Conservation (phyloP, 2,329 filamentous ascomycete genomes). For the Geoglossum cookeanum region DNA sequence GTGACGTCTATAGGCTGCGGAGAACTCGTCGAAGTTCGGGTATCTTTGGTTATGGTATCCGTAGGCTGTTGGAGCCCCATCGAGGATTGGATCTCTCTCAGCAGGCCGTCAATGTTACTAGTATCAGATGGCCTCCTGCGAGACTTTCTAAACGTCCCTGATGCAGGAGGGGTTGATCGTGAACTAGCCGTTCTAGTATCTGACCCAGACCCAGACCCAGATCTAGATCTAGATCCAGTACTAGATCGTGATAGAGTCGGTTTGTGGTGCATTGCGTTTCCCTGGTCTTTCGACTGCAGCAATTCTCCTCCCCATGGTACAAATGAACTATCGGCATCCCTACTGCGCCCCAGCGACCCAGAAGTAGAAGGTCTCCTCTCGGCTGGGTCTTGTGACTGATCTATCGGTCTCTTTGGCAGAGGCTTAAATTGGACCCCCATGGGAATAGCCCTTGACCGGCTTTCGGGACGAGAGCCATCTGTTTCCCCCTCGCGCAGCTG, state of each 20-base stretch:
- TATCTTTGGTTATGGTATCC: constrained; percentile 18
- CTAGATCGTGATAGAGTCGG: constrained; percentile 46
- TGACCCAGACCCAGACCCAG: constrained; percentile 37
- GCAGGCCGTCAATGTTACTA: constrained; percentile 30
- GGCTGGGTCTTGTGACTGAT: constrained; percentile 14
- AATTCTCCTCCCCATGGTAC: background rate
- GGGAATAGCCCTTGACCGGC: constrained; percentile 14
- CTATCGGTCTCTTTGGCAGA: constrained; percentile 9
- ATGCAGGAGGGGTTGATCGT: constrained; percentile 36
- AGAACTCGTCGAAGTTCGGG: constrained; percentile 29
- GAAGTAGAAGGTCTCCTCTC: constrained; percentile 13
- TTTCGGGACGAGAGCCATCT: constrained; percentile 1
- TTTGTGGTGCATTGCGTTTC: constrained; percentile 43
- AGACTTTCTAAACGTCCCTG: constrained; percentile 9
- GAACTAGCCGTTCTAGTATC: constrained; percentile 42
- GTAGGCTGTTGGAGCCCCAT: constrained; percentile 15
- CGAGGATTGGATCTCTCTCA: constrained; percentile 36
- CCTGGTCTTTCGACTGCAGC: background rate
- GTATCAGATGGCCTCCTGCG: constrained; percentile 6
- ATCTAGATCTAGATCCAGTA: constrained; percentile 44
- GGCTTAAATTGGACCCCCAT: constrained; percentile 8
- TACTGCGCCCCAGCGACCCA: background rate
- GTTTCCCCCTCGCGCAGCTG: background rate
- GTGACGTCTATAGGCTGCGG: background rate
- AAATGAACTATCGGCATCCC: background rate